Base-by-base conservation (phyloP, 108 stramenopile species). In the Halocafeteria seosinensis region DNA sequence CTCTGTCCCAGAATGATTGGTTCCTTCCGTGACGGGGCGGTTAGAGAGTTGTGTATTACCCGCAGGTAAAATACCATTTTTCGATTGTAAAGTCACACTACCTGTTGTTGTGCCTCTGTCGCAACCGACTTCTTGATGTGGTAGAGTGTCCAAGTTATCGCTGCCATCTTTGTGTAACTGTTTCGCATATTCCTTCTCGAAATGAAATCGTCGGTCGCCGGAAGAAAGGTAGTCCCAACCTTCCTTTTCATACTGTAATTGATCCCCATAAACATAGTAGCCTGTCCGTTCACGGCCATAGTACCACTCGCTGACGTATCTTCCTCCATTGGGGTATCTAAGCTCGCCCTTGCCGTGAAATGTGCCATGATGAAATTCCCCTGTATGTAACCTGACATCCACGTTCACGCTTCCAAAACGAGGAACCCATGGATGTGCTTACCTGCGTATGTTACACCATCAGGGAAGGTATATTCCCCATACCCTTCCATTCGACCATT, bases 311-410 rank as follows among this genome's bases (percentile, higher is more conserved):
- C 78, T 76, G 23, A 72, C 72, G 62, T 79, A 81, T 13, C 50
- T 50, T 26, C 74, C 74, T 2, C 79, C 77, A 63, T 83, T 75
- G 23, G 75, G 47, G 61, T 61, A 84, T 27, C 29, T 37, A 4
- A 66, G 30, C 47, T 62, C 70, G 1, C 87, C 87, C 55, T 78
- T 76, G 25, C 87, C 87, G 34, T 86, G 84, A 0, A 78, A 80
- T 58, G 75, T 79, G 67, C 82, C 80, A 62, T 84, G 80, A 21
- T 42, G 32, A 47, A 83, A 85, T 27, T 74, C 70, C 8, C 87
- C 87, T 25, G 74, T 69, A 62, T 81, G n/a, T n/a, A n/a, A n/a
- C n/a, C n/a, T n/a, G n/a, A n/a, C n/a, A n/a, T n/a, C n/a, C n/a
- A n/a, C n/a, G n/a, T n/a, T n/a, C n/a, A n/a, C n/a, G n/a, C n/a